Evolutionary conservation across 257 asterid species (phyloP), one percentile per base, ranked within the genome.

Genomic region (Anisodus tanguticus): DNA sequence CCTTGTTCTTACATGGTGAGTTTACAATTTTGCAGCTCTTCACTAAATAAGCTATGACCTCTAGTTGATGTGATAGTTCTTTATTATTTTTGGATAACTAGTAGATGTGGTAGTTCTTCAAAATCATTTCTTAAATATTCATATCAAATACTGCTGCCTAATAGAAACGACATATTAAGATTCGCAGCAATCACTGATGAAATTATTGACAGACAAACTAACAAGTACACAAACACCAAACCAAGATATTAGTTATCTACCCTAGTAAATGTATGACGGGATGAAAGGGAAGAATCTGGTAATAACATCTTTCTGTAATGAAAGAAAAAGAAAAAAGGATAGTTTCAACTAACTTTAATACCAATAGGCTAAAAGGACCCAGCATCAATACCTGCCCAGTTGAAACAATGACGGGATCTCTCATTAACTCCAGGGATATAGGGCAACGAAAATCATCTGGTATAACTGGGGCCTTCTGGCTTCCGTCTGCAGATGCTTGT

Each of bases 381-480:
- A 49, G 80, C n/a, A 12, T 47, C 64, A 53, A 87, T 89, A 97
- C 99, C 98, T 97, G 98, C 51, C 99, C 99, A 6, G 99, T 97
- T 53, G 99, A 93, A 82, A 97, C 98, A 87, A 97, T 97, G 88
- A 97, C 99, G 31, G 99, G 99, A 89, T 97, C 99, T 85, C 84
- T 87, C 98, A 97, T 95, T 87, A 97, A 90, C 92, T 97, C 99
- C 71, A 97, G 89, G 59, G 99, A 95, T 85, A 95, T 97, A 78
- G 99, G 98, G 83, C 99, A 97, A 7, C 99, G 98, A 81, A 97
- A 97, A 89, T 97, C 99, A 79, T 95, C 98, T 5, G 99, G 99
- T 86, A 97, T 91, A 86, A 90, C 88, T 85, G 93, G 92, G 88
- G 90, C 83, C 84, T 86, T 94, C 83, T 85, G 90, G 83, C 84